A percentile compares a stretch with the other conserved stretches of the same genome.
Evolutionary conservation across 192 early-diverging fungal genomes (phyloP).

Genomic region (Backusella parvicylindrica): DNA sequence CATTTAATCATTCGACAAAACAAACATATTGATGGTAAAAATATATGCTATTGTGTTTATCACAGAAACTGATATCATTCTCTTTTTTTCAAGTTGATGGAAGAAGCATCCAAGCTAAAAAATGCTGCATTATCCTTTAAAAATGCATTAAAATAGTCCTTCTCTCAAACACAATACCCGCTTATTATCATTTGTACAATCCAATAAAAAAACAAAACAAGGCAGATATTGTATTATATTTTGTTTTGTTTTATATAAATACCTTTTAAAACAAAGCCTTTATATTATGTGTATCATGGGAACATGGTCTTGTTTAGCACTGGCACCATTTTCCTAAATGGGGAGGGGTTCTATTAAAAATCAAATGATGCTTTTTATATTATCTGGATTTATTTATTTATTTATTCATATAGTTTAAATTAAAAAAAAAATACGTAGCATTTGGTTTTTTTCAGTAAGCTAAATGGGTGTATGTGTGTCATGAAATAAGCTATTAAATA

Average conservation of each 20-base stretch:
- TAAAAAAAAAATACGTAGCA: too few species aligned
- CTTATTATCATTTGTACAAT: not conserved
- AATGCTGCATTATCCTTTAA: not conserved
- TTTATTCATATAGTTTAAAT: too few species aligned
- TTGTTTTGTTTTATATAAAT: not conserved
- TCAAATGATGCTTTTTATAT: too few species aligned
- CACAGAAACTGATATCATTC: not conserved
- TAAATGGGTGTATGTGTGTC: too few species aligned
- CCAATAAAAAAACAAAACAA: not conserved
- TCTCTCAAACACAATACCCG: not conserved
- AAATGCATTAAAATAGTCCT: not conserved
- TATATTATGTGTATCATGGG: not conserved
- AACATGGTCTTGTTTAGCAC: not conserved
- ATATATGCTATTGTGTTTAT: not conserved
- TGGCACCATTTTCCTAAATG: not conserved
- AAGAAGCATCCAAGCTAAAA: not conserved
- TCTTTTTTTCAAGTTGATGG: not conserved
- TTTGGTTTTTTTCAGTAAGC: too few species aligned
- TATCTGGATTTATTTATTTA: too few species aligned
- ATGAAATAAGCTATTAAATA: too few species aligned
- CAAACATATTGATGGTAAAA: not conserved
- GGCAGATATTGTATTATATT: not conserved
- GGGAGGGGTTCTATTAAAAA: not conserved
- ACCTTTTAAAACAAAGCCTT: not conserved
- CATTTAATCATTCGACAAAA: slow-evolving; percentile 5